phyloP scores from a whole-genome alignment of 345 rosid species.

The Nasturtium officinale region DNA sequence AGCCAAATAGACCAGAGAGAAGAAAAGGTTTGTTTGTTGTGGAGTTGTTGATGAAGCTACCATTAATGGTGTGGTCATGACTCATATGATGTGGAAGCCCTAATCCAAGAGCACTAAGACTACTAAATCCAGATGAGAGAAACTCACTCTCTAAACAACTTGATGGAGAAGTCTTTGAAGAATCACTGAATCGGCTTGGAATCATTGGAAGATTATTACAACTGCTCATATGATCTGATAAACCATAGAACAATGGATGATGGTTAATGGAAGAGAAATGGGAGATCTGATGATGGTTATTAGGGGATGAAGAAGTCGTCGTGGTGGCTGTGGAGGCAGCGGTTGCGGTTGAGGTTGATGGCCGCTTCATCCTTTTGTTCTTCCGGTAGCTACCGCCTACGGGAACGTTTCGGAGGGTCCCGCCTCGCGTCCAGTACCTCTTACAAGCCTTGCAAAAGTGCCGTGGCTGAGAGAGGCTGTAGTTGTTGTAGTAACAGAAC shows the following conservation, averaged over 20 bases:
- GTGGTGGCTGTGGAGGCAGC: conserved; percentile 31
- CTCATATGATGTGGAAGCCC: conserved; percentile 57
- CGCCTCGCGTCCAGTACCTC: conserved; percentile 76
- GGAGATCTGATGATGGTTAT: conserved; percentile 43
- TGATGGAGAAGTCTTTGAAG: conserved; percentile 36
- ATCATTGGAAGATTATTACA: conserved; percentile 46
- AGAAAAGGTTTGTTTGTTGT: conserved; percentile 47
- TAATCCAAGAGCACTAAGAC: conserved; percentile 59
- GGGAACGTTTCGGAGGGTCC: conserved; percentile 70
- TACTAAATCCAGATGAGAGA: conserved; percentile 52
- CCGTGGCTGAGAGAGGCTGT: conserved; percentile 71
- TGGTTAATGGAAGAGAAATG: conserved; percentile 53
- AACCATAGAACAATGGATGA: conserved; percentile 64
- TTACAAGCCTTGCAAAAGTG: conserved; percentile 80
- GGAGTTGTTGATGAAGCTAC: conserved; percentile 41
- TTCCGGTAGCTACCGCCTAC: conserved; percentile 79
- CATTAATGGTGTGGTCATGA: conserved; percentile 32
- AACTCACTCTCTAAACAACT: conserved; percentile 50
- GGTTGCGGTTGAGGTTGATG: conserved; percentile 38
- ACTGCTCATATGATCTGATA: conserved; percentile 52
- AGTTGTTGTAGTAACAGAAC: conserved; percentile 83
- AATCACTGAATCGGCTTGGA: conserved; percentile 40
- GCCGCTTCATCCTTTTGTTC: conserved; percentile 66
- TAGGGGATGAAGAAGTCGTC: conserved; percentile 38
- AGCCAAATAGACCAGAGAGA: conserved; percentile 56